phyloP scores from a whole-genome alignment of 805 yeast genomes.

The Saccharomycopsis microspora region DNA sequence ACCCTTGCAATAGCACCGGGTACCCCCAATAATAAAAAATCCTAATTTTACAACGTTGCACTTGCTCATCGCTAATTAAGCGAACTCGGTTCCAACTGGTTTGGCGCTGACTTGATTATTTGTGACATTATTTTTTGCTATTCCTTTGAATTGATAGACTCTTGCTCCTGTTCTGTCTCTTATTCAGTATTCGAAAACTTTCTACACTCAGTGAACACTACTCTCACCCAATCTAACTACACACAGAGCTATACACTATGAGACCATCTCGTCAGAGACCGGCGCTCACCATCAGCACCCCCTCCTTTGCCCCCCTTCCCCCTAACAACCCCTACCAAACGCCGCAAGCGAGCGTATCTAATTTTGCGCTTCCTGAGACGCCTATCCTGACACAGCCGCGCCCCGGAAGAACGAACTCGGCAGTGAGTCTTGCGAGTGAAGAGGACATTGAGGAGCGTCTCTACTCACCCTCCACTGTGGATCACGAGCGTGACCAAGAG shows the following conservation, averaged over 20 bases:
- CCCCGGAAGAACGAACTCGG: constrained; percentile 2
- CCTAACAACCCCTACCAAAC: constrained; percentile 14
- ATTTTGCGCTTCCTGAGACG: constrained; percentile 9
- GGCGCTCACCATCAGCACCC: constrained; percentile 12
- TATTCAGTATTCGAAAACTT: no score
- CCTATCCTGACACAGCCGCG: constrained; percentile 4
- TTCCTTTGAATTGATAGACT: no score
- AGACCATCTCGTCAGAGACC: constrained; percentile 15
- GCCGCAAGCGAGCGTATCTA: constrained; percentile 14
- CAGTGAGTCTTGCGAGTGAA: constrained; percentile 11
- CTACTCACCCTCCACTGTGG: constrained; percentile 10
- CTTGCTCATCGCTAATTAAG: no score
- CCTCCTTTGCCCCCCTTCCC: not conserved
- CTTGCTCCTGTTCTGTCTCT: no score
- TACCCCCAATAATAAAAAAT: no score
- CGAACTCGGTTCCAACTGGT: no score
- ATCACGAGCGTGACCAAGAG: not conserved
- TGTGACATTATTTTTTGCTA: no score
- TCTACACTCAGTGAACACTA: no score
- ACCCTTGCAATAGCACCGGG: no score
- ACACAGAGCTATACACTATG: constrained; percentile 1
- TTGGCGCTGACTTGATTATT: no score
- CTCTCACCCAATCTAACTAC: no score
- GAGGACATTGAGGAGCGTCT: constrained; percentile 11
- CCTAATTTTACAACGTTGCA: no score